Evolutionary conservation across 2,329 filamentous ascomycete genomes (phyloP).

Genomic region (Fusarium abutilonis): DNA sequence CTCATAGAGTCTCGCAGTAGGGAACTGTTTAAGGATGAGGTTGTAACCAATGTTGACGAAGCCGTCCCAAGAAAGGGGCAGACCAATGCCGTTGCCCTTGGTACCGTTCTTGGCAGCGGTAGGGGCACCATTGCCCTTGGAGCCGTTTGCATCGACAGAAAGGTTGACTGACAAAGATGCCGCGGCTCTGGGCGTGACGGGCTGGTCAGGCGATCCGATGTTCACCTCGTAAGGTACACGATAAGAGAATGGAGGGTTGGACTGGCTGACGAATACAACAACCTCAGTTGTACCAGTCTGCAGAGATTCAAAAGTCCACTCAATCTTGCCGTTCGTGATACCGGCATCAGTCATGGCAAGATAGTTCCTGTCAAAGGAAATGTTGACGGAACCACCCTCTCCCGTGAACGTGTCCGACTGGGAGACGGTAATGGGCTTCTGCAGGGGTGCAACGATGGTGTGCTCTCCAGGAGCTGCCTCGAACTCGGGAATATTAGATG

Average conservation of each 20-base stretch:
- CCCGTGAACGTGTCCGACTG: slow-evolving; percentile 18
- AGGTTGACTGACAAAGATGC: slow-evolving; percentile 5
- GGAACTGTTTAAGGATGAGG: slow-evolving; percentile 13
- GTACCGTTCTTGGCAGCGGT: not conserved
- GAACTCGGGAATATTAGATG: slow-evolving; percentile 8
- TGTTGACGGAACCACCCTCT: slow-evolving; percentile 9
- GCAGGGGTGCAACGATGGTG: not conserved
- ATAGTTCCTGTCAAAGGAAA: slow-evolving; percentile 18
- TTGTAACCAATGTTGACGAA: slow-evolving; percentile 24
- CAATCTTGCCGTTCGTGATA: slow-evolving; percentile 14
- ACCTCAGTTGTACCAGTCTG: slow-evolving; percentile 15
- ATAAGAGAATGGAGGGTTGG: slow-evolving; percentile 54
- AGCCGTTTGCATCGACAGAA: not conserved
- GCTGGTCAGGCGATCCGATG: not conserved
- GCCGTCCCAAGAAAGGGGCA: slow-evolving; percentile 24
- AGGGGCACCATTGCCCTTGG: not conserved
- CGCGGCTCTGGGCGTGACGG: not conserved
- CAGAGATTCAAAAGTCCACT: slow-evolving; percentile 10
- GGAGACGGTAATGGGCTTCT: slow-evolving; percentile 10
- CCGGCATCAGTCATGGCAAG: slow-evolving; percentile 2
- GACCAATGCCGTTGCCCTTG: slow-evolving; percentile 1
- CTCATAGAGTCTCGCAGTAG: slow-evolving; percentile 19
- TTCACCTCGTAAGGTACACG: slow-evolving; percentile 36
- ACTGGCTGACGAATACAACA: slow-evolving; percentile 49
- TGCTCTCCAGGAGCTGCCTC: slow-evolving; percentile 7